Percentiles rank a stretch among this genome's conserved stretches.
Conservation (phyloP, 179 eudicot species). For the Vitellaria paradoxa region DNA sequence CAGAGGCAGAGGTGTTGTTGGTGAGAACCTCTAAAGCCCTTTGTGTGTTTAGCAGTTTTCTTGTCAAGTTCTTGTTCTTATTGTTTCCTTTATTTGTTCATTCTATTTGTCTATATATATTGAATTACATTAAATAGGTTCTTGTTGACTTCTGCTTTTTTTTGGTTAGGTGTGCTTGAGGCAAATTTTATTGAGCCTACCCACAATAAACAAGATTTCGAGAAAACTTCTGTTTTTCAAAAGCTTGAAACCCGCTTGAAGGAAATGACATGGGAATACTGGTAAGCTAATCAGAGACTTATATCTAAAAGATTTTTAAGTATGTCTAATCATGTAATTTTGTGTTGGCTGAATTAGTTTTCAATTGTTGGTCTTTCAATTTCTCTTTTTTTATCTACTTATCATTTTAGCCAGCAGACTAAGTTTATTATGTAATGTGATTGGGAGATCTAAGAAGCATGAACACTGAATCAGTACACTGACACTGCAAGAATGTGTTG, state of each 20-base stretch:
- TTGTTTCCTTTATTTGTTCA: background rate
- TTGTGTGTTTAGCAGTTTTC: background rate
- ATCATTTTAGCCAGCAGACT: background rate
- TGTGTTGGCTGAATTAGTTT: constrained; percentile 4
- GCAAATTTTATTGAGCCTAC: constrained; percentile 89
- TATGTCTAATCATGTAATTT: background rate
- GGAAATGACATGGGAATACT: constrained; percentile 92
- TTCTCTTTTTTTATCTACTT: background rate
- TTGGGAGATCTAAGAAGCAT: too few species aligned
- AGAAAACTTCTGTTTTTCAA: constrained; percentile 84
- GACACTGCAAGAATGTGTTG: too few species aligned
- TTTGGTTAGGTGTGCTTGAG: constrained; percentile 67
- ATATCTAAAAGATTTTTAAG: too few species aligned
- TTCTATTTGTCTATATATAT: background rate
- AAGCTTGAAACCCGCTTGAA: constrained; percentile 85
- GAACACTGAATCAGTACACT: too few species aligned
- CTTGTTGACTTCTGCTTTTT: background rate
- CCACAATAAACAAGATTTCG: constrained; percentile 96
- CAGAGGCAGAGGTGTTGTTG: constrained; percentile 95
- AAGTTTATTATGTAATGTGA: background rate
- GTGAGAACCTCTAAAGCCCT: constrained; percentile 35
- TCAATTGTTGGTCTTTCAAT: background rate
- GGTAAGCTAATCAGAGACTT: constrained; percentile 45
- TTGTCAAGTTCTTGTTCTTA: background rate
- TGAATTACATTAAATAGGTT: constrained; percentile 1